Evolutionary conservation across 495 filamentous ascomycete species (phyloP).

Genomic region (Aspergillus heteromorphus): DNA sequence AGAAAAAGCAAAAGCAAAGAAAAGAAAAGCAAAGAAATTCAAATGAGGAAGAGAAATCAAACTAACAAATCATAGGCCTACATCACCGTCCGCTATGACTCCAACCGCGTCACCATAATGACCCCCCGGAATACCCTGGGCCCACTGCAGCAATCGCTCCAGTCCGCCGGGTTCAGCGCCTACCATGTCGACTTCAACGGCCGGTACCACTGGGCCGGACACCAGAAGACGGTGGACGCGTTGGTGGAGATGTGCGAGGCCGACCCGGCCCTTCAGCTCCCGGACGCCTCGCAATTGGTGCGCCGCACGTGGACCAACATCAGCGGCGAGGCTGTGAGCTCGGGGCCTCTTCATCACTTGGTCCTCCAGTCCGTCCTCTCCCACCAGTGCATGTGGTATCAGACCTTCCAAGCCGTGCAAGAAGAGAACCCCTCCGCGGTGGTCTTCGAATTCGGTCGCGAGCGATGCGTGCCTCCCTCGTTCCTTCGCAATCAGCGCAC

Average conservation of each 20-base stretch:
- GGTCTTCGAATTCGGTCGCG: slow-evolving; percentile 36
- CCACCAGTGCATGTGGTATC: slow-evolving; percentile 38
- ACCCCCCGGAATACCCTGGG: slow-evolving; percentile 2
- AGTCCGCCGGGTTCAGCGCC: slow-evolving; percentile 29
- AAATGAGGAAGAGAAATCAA: too few relatives aligned
- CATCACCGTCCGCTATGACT: slow-evolving; percentile 16
- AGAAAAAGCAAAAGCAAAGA: too few relatives aligned
- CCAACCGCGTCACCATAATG: slow-evolving; percentile 19
- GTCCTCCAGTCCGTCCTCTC: slow-evolving; percentile 36
- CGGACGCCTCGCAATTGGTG: slow-evolving; percentile 27
- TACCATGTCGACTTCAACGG: slow-evolving; percentile 17
- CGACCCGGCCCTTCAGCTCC: slow-evolving; percentile 26
- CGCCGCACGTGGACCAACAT: slow-evolving; percentile 26
- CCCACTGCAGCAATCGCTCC: slow-evolving; percentile 21
- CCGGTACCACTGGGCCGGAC: slow-evolving; percentile 16
- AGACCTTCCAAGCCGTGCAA: slow-evolving; percentile 21
- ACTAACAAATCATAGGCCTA: too few relatives aligned
- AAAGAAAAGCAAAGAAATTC: too few relatives aligned
- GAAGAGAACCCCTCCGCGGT: slow-evolving; percentile 12
- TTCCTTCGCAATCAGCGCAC: slow-evolving; percentile 20
- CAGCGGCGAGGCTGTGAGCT: slow-evolving; percentile 1
- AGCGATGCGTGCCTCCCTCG: slow-evolving; percentile 37
- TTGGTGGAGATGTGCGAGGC: slow-evolving; percentile 10
- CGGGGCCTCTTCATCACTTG: slow-evolving; percentile 23
- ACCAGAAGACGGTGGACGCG: slow-evolving; percentile 4